Conservation (phyloP, 176 grass and related monocot species). For the Bolboschoenus planiculmis region DNA sequence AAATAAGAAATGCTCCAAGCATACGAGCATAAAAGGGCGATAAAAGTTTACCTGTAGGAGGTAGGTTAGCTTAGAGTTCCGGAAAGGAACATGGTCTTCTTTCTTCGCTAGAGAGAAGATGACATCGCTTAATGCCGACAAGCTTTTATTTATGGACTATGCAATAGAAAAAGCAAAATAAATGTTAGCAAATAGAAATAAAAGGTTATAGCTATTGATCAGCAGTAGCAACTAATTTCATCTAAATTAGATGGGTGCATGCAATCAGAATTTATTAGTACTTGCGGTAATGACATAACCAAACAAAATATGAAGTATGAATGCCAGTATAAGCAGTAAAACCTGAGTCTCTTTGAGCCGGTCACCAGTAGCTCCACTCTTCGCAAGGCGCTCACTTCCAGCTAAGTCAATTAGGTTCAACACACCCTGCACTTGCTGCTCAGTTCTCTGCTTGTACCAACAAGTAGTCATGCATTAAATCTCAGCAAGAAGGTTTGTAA, state of each 20-base stretch:
- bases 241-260: background rate
- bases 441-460: slow-evolving; percentile 44
- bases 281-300: background rate
- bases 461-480: background rate
- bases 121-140: slow-evolving; percentile 83
- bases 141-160: slow-evolving; percentile 88
- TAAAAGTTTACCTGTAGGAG: slow-evolving; percentile 58
- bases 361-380: slow-evolving; percentile 82
- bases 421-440: slow-evolving; percentile 74
- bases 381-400: slow-evolving; percentile 90
- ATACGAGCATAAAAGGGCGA: background rate
- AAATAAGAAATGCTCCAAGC: background rate
- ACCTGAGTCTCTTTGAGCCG: slow-evolving; percentile 96
- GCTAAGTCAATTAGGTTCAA: slow-evolving; percentile 95
- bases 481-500: background rate
- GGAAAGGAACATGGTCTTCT: slow-evolving; percentile 86
- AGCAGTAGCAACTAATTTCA: background rate
- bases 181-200: background rate
- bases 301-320: background rate
- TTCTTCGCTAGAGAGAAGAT: slow-evolving; percentile 87
- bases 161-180: background rate
- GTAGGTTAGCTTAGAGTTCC: slow-evolving; percentile 94
- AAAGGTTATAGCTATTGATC: background rate
- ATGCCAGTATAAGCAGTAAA: background rate
- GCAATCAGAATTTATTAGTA: background rate